Evolutionary conservation across 2,329 filamentous ascomycete species (phyloP), one percentile per base, ranked within the genome.

Genomic region (Penicillium hordei): DNA sequence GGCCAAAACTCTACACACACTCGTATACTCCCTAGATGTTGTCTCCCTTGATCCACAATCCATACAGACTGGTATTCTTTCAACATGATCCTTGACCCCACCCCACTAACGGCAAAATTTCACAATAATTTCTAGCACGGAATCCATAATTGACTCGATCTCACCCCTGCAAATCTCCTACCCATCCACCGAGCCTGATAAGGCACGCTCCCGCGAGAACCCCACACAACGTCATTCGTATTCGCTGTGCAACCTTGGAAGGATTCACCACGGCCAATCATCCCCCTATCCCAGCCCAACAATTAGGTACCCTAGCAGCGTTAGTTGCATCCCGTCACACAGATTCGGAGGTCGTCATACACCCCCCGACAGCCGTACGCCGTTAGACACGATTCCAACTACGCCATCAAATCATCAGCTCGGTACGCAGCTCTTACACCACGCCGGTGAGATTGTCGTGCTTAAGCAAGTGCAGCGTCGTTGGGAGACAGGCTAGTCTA

Each of bases 361-460:
- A 72, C 44, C 10, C 63, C 68, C 1, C 72, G 58, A 25, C 66
- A 63, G 31, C 25, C 67, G 64, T 15, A 70, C 53, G 5, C 70
- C 72, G 44, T 74, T 75, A n/a, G n/a, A 21, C 2, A 19, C 4
- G n/a, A 15, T 29, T 19, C 34, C 67, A 48, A 73, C 51, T 17
- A 64, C 67, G 7, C 71, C 70, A 12, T 71, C 71, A 62, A 19
- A 68, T 70, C 10, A 64, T 69, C 29, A 69, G 65, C 33, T 68
- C 60, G 8, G 62, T 5, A 12, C 70, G 70, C 13, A 68, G 44
- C 60, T 75, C 71, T 50, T 71, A 67, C 33, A 73, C 40, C 27
- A 63, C 63, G 54, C 61, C 60, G 36, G 57, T 59, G 19, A 69
- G 65, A 19, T 60, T 52, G 36, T 59, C 61, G 42, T 60, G 54